Evolutionary conservation across 1,284 basidiomycete species (phyloP).

Genomic region (Ustilago nuda): DNA sequence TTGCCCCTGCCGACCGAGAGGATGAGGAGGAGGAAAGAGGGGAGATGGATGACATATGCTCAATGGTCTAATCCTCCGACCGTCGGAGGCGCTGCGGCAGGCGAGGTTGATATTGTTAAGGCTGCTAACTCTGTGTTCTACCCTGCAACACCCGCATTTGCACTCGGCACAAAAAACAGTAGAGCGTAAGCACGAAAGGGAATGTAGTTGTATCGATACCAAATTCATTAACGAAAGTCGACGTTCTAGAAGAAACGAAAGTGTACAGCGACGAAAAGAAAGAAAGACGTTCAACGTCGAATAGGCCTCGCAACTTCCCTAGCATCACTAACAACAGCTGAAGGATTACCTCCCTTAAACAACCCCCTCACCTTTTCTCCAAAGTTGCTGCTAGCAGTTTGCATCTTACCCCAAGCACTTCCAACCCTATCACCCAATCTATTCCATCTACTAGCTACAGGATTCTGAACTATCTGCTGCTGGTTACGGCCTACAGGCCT

Average conservation of each 20-base stretch:
- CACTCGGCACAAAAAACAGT: not conserved
- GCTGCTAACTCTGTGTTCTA: conserved; percentile 28
- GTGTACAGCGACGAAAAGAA: not conserved
- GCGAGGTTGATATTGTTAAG: conserved; percentile 15
- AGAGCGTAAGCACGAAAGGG: too few relatives aligned
- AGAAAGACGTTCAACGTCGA: not conserved
- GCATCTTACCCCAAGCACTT: not conserved
- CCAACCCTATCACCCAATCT: too few relatives aligned
- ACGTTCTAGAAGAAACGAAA: not conserved
- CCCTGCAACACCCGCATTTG: not conserved
- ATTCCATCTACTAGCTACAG: too few relatives aligned
- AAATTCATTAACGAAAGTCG: not conserved
- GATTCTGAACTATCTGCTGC: too few relatives aligned
- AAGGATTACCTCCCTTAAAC: not conserved
- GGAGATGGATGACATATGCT: conserved; percentile 34
- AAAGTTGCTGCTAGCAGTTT: not conserved
- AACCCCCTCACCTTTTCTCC: not conserved
- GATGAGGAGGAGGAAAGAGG: not conserved
- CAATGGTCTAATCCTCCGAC: conserved; percentile 21
- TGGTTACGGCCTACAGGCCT: too few relatives aligned
- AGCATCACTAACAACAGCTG: not conserved
- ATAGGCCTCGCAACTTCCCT: not conserved
- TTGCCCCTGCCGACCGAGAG: not conserved
- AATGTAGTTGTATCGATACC: not conserved
- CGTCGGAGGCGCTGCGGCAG: not conserved